Evolutionary conservation across 371 early-diverging fungal species (phyloP).

Genomic region (Batkoa obscura): DNA sequence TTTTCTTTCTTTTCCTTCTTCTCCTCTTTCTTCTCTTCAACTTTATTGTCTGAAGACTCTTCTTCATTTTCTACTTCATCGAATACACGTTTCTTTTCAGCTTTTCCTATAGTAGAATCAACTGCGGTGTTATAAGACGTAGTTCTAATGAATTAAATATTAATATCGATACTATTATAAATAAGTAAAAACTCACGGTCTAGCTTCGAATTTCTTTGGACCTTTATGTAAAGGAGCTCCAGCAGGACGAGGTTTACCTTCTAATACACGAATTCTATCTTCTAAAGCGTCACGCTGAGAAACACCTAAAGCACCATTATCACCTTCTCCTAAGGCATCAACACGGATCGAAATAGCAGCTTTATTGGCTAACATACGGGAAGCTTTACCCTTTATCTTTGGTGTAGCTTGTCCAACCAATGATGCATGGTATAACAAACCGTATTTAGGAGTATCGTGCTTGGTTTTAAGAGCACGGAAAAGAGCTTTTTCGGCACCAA

Average conservation of each 20-base stretch:
- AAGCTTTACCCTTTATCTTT: constrained; percentile 75
- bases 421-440: constrained; percentile 82
- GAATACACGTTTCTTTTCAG: constrained; percentile 9
- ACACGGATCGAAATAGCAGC: constrained; percentile 80
- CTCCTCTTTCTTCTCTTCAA: constrained; percentile 10
- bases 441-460: constrained; percentile 93
- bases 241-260: constrained; percentile 28
- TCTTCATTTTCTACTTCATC: constrained; percentile 9
- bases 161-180: constrained; percentile 3
- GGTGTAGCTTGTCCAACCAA: constrained; percentile 71
- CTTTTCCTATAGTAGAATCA: constrained; percentile 15
- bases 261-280: constrained; percentile 67
- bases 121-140: constrained; percentile 19
- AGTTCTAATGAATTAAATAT: background rate
- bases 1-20: constrained; percentile 12
- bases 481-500: constrained; percentile 98
- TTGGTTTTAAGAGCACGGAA: constrained; percentile 87
- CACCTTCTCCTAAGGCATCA: constrained; percentile 87
- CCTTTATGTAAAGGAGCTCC: constrained; percentile 35
- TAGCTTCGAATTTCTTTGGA: constrained; percentile 45
- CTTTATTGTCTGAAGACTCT: constrained; percentile 12
- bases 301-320: constrained; percentile 61
- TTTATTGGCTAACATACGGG: constrained; percentile 84
- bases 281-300: constrained; percentile 72
- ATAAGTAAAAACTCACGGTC: constrained; percentile 20